Evolutionary conservation across 257 asterid genomes (phyloP).

Genomic region (Datura wrightii): DNA sequence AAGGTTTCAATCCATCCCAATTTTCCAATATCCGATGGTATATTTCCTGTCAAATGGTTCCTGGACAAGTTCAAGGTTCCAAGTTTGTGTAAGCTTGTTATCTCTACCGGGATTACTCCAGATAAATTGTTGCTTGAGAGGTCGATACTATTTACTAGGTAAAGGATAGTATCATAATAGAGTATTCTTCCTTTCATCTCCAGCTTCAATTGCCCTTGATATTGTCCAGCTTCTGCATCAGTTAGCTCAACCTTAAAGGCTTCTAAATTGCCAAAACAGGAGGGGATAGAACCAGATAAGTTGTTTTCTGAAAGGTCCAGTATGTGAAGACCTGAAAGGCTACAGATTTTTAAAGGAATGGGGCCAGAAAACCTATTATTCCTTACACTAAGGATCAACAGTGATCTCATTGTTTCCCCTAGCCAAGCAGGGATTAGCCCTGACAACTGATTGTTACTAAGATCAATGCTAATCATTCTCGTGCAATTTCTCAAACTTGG

Average conservation of each 20-base stretch:
- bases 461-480: constrained; percentile 38
- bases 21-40: constrained; percentile 36
- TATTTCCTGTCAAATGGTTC: constrained; percentile 45
- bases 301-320: constrained; percentile 41
- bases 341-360: constrained; percentile 41
- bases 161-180: constrained; percentile 35
- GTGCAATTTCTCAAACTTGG: constrained; percentile 44
- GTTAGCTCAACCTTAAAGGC: constrained; percentile 41
- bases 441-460: constrained; percentile 46
- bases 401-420: constrained; percentile 36
- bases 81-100: constrained; percentile 39
- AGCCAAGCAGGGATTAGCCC: constrained; percentile 51
- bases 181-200: constrained; percentile 42
- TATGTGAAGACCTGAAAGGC: constrained; percentile 44
- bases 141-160: constrained; percentile 49
- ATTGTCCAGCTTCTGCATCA: not conserved
- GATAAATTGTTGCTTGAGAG: constrained; percentile 43
- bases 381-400: constrained; percentile 42
- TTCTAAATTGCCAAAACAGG: constrained; percentile 42
- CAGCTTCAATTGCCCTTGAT: constrained; percentile 37
- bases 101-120: constrained; percentile 43
- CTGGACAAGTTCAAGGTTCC: constrained; percentile 47
- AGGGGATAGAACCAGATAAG: constrained; percentile 40
- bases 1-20: constrained; percentile 41
- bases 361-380: constrained; percentile 42